phyloP scores from a whole-genome alignment of 352 stramenopile species.

The Globisporangium lucens region DNA sequence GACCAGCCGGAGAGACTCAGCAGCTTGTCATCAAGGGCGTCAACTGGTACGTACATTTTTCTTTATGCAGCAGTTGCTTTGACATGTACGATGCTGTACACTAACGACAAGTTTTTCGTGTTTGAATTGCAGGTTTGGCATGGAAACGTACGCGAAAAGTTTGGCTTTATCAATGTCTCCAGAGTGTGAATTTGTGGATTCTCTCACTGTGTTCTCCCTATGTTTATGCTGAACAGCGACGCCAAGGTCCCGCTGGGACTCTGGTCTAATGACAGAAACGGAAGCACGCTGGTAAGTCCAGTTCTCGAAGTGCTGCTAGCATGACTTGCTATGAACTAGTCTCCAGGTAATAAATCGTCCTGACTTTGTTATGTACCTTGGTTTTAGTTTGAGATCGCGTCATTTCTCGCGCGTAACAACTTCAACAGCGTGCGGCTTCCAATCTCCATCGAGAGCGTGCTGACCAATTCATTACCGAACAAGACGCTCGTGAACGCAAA shows the following conservation, averaged over 20 bases:
- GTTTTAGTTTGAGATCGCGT: slow-evolving; percentile 35
- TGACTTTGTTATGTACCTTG: background rate
- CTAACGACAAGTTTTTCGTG: background rate
- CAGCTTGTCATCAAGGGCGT: slow-evolving; percentile 18
- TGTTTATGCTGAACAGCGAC: slow-evolving; percentile 16
- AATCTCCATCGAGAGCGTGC: slow-evolving; percentile 31
- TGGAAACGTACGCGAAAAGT: slow-evolving; percentile 17
- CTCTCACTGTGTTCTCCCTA: background rate
- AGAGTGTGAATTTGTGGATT: background rate
- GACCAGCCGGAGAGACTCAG: slow-evolving; percentile 13
- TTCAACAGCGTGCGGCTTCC: slow-evolving; percentile 52
- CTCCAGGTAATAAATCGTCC: background rate
- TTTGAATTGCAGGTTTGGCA: slow-evolving; percentile 12
- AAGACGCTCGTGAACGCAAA: slow-evolving; percentile 26
- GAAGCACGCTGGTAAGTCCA: slow-evolving; percentile 40
- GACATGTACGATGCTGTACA: background rate
- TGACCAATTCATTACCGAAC: slow-evolving; percentile 36
- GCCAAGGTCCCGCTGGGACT: slow-evolving; percentile 52
- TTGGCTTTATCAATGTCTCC: background rate
- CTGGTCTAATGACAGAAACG: slow-evolving; percentile 58
- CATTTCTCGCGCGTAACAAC: slow-evolving; percentile 43
- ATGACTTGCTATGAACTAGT: background rate
- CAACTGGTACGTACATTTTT: slow-evolving; percentile 13
- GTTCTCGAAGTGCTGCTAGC: background rate
- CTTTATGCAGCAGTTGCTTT: too few relatives aligned